Percentiles rank a stretch among this genome's conserved stretches.
These are phyloP conservation scores for Aspergillus cristatus DNA, from an alignment of 495 filamentous ascomycete genomes.

Conservation along the genomic window DNA sequence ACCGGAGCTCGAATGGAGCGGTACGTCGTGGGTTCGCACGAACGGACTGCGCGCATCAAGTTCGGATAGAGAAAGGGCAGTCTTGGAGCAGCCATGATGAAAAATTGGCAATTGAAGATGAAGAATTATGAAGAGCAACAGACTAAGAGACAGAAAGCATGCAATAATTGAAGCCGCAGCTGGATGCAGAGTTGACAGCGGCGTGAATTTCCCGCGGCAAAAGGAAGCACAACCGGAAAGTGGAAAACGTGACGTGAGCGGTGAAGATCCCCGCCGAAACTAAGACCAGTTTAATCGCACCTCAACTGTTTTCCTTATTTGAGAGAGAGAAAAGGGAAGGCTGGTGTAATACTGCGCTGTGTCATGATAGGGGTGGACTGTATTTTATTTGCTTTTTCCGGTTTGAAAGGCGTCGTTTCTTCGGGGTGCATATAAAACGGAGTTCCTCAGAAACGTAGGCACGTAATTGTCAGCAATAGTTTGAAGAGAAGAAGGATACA, in stretches of 20 bases:
- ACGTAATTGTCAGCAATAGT: too few relatives aligned
- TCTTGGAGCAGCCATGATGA: slow-evolving; percentile 54
- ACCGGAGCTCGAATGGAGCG: slow-evolving; percentile 20
- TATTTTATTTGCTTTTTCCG: too few relatives aligned
- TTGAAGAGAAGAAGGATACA: too few relatives aligned
- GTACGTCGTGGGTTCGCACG: slow-evolving; percentile 27
- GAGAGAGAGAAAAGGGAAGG: too few relatives aligned
- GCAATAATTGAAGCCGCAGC: neutral
- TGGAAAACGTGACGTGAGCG: slow-evolving; percentile 18
- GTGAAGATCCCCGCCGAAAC: slow-evolving; percentile 16
- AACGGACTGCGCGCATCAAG: slow-evolving; percentile 40
- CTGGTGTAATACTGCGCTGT: too few relatives aligned
- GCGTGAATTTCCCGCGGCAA: slow-evolving; percentile 28
- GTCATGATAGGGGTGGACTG: too few relatives aligned
- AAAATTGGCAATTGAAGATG: neutral
- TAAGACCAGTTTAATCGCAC: too few relatives aligned
- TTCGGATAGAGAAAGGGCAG: slow-evolving; percentile 71
- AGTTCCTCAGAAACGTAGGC: too few relatives aligned
- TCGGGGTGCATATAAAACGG: too few relatives aligned
- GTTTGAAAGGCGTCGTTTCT: too few relatives aligned
- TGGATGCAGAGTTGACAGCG: neutral
- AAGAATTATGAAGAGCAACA: slow-evolving; percentile 1
- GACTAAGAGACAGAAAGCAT: slow-evolving; percentile 4
- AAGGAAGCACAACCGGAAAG: slow-evolving; percentile 7
- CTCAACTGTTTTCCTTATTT: too few relatives aligned